Conservation (phyloP, 805 yeast species). For the Barnettozyma botsteinii region DNA sequence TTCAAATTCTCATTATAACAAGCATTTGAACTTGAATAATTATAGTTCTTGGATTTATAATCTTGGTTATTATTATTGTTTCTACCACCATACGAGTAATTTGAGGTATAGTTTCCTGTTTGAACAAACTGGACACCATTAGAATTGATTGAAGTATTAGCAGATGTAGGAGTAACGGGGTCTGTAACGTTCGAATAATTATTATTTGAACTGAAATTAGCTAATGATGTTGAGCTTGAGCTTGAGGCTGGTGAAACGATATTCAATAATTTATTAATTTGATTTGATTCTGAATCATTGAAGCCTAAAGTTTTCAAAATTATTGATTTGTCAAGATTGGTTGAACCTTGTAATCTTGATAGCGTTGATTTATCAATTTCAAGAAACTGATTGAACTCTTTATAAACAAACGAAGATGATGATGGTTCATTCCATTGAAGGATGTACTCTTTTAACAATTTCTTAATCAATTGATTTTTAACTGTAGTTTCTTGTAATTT, state of each 20-base stretch:
- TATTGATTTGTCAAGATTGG: conserved; percentile 4
- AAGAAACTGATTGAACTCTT: conserved; percentile 8
- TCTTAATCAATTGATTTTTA: conserved; percentile 23
- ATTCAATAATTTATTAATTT: conserved; percentile 3
- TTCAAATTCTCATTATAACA: too few species aligned
- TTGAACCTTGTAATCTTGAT: not conserved
- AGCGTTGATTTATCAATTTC: not conserved
- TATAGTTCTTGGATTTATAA: too few species aligned
- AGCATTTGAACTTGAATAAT: too few species aligned
- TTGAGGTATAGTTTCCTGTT: not conserved
- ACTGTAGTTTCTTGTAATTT: conserved; percentile 12
- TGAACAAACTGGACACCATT: not conserved
- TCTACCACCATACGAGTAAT: too few species aligned
- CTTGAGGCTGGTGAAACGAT: conserved; percentile 10
- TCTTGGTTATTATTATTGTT: too few species aligned
- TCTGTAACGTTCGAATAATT: not conserved
- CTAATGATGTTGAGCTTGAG: conserved; percentile 2
- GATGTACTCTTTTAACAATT: conserved; percentile 22
- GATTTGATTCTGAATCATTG: conserved; percentile 2
- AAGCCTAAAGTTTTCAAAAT: conserved; percentile 8
- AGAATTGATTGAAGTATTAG: conserved; percentile 2
- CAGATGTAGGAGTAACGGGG: not conserved
- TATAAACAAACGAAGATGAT: conserved; percentile 21
- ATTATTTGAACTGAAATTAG: conserved; percentile 28
- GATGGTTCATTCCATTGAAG: conserved; percentile 32